Percentiles rank a stretch among this genome's conserved stretches.
Evolutionary conservation across 805 yeast species (phyloP).

Genomic region (Candida michaelii): DNA sequence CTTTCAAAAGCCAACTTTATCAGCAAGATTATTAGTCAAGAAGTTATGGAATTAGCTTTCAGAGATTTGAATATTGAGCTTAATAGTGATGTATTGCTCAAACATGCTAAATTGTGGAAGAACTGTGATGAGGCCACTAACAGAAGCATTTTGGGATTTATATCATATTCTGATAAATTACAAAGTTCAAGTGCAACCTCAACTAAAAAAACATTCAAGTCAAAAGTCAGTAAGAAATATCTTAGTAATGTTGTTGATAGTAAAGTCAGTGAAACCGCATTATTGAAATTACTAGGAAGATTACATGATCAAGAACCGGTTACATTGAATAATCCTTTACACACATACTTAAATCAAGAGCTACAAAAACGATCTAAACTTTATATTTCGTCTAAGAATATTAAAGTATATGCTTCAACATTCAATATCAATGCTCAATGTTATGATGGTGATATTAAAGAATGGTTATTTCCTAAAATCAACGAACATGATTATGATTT

Average conservation of each 20-base stretch:
- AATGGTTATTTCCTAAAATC: slow-evolving; percentile 46
- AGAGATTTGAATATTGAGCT: slow-evolving; percentile 40
- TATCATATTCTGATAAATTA: slow-evolving; percentile 37
- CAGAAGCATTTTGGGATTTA: slow-evolving; percentile 39
- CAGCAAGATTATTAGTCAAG: slow-evolving; percentile 47
- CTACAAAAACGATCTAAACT: slow-evolving; percentile 38
- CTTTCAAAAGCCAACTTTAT: slow-evolving; percentile 50
- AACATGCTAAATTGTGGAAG: slow-evolving; percentile 48
- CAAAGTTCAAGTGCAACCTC: slow-evolving; percentile 45
- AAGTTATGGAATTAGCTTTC: slow-evolving; percentile 47
- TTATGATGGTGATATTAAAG: slow-evolving; percentile 39
- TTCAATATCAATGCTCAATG: slow-evolving; percentile 56
- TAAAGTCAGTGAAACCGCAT: slow-evolving; percentile 39
- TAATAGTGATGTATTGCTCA: slow-evolving; percentile 31
- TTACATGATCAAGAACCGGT: slow-evolving; percentile 46
- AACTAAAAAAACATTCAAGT: slow-evolving; percentile 30
- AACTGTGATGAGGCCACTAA: slow-evolving; percentile 43
- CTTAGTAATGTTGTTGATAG: slow-evolving; percentile 43
- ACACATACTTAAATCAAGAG: slow-evolving; percentile 48
- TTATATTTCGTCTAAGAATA: slow-evolving; percentile 40
- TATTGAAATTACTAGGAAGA: slow-evolving; percentile 51
- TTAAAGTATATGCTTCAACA: slow-evolving; percentile 48
- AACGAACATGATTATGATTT: slow-evolving; percentile 66
- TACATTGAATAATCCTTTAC: slow-evolving; percentile 51
- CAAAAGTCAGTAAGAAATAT: slow-evolving; percentile 37